Evolutionary conservation across 2,329 filamentous ascomycete genomes (phyloP).

Genomic region (Alternaria sp.): DNA sequence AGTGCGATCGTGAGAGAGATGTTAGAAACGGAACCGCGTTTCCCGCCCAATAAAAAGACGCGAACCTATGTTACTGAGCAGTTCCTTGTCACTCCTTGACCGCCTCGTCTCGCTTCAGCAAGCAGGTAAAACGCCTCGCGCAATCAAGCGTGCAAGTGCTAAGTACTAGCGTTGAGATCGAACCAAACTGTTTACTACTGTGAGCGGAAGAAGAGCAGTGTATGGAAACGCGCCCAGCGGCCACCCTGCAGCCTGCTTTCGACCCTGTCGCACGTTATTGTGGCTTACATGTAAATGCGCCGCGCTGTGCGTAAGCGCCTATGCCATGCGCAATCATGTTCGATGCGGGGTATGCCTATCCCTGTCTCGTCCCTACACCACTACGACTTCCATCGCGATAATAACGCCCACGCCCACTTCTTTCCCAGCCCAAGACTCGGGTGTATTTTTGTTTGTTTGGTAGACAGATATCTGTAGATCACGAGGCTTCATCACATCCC

Average conservation of each 20-base stretch:
- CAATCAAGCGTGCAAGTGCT: too few relatives aligned
- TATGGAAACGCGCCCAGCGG: background rate
- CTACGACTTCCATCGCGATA: background rate
- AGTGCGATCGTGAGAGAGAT: too few relatives aligned
- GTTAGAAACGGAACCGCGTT: background rate
- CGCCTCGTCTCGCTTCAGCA: conserved; percentile 3
- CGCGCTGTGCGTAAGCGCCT: conserved; percentile 16
- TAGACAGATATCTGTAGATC: background rate
- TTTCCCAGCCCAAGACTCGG: background rate
- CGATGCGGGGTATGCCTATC: conserved; percentile 4
- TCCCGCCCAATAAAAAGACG: background rate
- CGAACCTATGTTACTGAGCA: background rate
- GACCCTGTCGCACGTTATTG: conserved; percentile 16
- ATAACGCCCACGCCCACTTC: background rate
- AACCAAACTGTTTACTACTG: background rate
- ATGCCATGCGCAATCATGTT: background rate
- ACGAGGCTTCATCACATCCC: background rate
- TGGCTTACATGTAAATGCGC: background rate
- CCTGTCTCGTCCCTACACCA: background rate
- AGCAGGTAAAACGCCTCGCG: too few relatives aligned
- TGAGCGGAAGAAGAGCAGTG: too few relatives aligned
- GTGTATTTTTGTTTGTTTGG: background rate
- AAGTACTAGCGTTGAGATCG: background rate
- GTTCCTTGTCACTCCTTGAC: conserved; percentile 2
- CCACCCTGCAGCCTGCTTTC: background rate